These are phyloP conservation scores for Sordariomycetes sp. DNA, from an alignment of 2,329 filamentous ascomycete species.

Conservation along the genomic window DNA sequence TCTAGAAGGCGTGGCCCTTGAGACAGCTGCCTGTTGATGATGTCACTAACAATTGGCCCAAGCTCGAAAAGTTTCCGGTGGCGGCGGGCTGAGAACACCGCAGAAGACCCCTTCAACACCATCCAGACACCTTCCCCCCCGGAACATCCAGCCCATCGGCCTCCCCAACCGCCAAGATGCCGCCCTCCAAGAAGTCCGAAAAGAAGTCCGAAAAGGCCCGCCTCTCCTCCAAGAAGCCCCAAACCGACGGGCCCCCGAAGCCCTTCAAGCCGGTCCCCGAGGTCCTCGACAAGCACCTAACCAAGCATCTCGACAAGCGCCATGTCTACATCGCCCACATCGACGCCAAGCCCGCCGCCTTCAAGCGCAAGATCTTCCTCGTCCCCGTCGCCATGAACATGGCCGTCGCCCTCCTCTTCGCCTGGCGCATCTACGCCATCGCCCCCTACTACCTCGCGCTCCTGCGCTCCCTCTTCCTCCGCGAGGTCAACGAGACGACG, in stretches of 20 bases:
- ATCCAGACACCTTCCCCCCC: background rate
- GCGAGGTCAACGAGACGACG: constrained; percentile 51
- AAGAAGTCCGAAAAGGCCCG: constrained; percentile 20
- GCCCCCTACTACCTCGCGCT: constrained; percentile 61
- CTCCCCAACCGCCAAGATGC: constrained; percentile 5
- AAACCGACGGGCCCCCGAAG: constrained; percentile 26
- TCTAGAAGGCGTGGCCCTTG: background rate
- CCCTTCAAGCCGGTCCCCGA: constrained; percentile 58
- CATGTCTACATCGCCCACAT: constrained; percentile 79
- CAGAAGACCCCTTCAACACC: background rate
- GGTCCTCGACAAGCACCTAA: constrained; percentile 46
- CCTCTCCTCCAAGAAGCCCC: constrained; percentile 8
- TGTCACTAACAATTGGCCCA: constrained; percentile 2
- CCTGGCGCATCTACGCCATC: constrained; percentile 55
- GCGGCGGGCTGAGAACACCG: background rate
- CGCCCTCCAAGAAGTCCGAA: constrained; percentile 17
- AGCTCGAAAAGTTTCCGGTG: background rate
- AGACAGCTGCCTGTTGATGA: background rate
- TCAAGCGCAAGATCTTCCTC: constrained; percentile 74
- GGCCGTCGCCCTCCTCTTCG: constrained; percentile 48
- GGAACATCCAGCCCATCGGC: background rate
- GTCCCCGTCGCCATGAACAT: constrained; percentile 70
- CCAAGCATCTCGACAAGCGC: constrained; percentile 48
- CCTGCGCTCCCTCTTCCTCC: constrained; percentile 44
- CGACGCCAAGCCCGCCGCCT: constrained; percentile 52